Base-by-base conservation (phyloP, 2,329 filamentous ascomycete species). In the Penicillium digitatum region DNA sequence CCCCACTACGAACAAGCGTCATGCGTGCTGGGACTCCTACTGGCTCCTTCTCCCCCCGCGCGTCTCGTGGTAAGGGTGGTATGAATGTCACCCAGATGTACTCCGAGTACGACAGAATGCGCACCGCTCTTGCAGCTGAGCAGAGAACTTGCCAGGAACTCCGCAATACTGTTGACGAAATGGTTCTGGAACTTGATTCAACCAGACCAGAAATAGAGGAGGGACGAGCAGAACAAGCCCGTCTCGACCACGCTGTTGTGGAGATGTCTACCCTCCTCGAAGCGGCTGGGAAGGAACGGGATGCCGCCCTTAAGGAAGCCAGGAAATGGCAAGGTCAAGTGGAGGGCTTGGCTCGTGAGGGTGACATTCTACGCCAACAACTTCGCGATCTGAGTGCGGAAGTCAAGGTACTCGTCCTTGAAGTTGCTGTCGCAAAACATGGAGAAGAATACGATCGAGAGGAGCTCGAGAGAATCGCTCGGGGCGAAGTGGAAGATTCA, bases 141-240 rank as follows among this genome's bases (percentile, higher is more conserved):
- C 86, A 87, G 68, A 82, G 88, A 55, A 84, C 86, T 22, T 90
- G 84, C 63, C 84, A 88, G 60, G 85, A 90, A 67, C 83, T 96
- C 11, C 82, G 84, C 18, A 82, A 85, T 35, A 85, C 93, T 42
- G 78, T 97, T 42, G 90, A 96, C 61, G 89, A 94, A 56, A 89
- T 96, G 78, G 84, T 96, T 55, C 82, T 86, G 35, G 87, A 92
- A 55, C 76, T 97, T 35, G 92, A 99, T 71, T 87, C 87, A 24
- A 92, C 89, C 70, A 86, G 87, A 26, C 94, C 94, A 0, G 91
- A 96, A 67, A 84, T 96, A 29, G 87, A 95, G 58, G 92, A 97
- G 63, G 78, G 95, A 18, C 86, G 89, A 45, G 82, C 84, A 14
- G 92, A 97, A 65, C 87, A 92, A 59, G 86, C 90, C 50, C 85